These are phyloP conservation scores for Acidomyces sp. DNA, from an alignment of 495 filamentous ascomycete genomes.

Conservation along the genomic window DNA sequence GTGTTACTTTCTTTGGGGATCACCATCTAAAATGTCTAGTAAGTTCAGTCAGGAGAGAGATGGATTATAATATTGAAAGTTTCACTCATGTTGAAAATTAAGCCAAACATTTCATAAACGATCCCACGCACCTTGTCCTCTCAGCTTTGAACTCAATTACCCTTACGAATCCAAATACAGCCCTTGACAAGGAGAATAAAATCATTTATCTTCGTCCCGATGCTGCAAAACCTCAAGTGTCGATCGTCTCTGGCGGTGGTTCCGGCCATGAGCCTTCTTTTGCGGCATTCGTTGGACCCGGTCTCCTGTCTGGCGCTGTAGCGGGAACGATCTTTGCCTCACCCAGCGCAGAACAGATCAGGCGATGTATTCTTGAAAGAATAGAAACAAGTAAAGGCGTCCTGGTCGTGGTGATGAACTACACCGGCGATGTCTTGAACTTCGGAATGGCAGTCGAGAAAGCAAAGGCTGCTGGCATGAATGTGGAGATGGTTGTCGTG, in stretches of 20 bases:
- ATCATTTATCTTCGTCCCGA: slow-evolving; percentile 63
- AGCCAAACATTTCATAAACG: slow-evolving; percentile 87
- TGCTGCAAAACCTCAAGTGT: slow-evolving; percentile 44
- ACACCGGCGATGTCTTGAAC: slow-evolving; percentile 71
- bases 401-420: slow-evolving; percentile 54
- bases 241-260: slow-evolving; percentile 79
- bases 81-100: not conserved
- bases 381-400: slow-evolving; percentile 62
- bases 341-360: slow-evolving; percentile 76
- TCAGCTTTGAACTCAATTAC: slow-evolving; percentile 65
- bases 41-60: not conserved
- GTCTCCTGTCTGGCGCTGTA: slow-evolving; percentile 73
- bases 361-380: slow-evolving; percentile 56
- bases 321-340: slow-evolving; percentile 90
- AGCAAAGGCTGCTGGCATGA: slow-evolving; percentile 63
- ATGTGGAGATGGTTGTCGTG: slow-evolving; percentile 86
- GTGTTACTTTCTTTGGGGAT: too few relatives aligned
- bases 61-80: not conserved
- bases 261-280: slow-evolving; percentile 91
- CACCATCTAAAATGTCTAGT: slow-evolving; percentile 3
- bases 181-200: slow-evolving; percentile 70
- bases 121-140: slow-evolving; percentile 67
- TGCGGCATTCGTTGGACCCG: slow-evolving; percentile 53
- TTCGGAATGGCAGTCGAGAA: slow-evolving; percentile 94
- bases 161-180: slow-evolving; percentile 72